Evolutionary conservation across 2,329 filamentous ascomycete genomes (phyloP).

Genomic region (Fusarium illudens): DNA sequence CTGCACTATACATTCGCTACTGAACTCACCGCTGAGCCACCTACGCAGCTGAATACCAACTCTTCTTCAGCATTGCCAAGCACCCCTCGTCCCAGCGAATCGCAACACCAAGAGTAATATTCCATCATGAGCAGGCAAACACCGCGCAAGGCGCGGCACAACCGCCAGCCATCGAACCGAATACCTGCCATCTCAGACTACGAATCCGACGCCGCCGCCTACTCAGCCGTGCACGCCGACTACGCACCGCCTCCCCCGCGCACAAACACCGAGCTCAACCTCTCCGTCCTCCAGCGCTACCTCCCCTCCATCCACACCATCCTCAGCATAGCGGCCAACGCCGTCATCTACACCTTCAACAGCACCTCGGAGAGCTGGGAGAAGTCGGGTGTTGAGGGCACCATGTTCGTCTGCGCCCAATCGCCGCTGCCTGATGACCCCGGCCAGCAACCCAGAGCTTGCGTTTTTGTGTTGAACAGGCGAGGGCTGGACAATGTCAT

Average conservation of each 20-base stretch:
- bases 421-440: slow-evolving; percentile 51
- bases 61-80: neutral
- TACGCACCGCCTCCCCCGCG: slow-evolving; percentile 63
- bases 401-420: slow-evolving; percentile 84
- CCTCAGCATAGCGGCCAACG: slow-evolving; percentile 82
- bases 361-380: slow-evolving; percentile 76
- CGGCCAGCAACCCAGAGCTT: slow-evolving; percentile 52
- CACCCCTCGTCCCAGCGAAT: neutral
- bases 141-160: slow-evolving; percentile 52
- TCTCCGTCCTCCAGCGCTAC: slow-evolving; percentile 83
- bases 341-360: slow-evolving; percentile 84
- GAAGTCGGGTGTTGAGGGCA: slow-evolving; percentile 85
- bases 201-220: slow-evolving; percentile 68
- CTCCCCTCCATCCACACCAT: slow-evolving; percentile 77
- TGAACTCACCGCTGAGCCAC: neutral
- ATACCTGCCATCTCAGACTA: slow-evolving; percentile 64
- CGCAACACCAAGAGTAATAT: slow-evolving; percentile 20
- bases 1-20: neutral
- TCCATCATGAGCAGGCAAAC: slow-evolving; percentile 55
- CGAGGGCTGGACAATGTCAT: slow-evolving; percentile 75
- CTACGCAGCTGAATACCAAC: neutral
- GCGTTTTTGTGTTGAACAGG: slow-evolving; percentile 78
- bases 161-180: slow-evolving; percentile 52
- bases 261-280: slow-evolving; percentile 86
- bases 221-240: slow-evolving; percentile 44